Evolutionary conservation across 2,329 filamentous ascomycete species (phyloP), one percentile per base, ranked within the genome.

Genomic region (Saccharata proteae): DNA sequence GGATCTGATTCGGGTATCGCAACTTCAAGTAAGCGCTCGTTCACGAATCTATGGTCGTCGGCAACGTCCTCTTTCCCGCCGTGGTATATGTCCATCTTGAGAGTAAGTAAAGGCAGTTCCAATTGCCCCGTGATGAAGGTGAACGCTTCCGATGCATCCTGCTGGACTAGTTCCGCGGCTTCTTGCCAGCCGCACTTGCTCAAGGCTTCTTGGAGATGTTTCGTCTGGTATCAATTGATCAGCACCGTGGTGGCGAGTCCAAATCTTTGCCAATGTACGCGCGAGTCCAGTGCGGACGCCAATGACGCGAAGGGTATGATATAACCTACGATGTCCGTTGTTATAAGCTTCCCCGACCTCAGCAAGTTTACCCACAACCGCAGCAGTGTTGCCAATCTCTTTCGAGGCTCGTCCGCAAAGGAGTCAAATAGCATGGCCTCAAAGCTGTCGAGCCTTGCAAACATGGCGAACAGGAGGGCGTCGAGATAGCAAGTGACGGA

Each of bases 131-230:
- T 93, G 40, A 98, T 85, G 52, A 94, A 94, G 0, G 78, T 82
- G 51, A 96, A 96, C 1, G 86, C 86, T 56, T 98, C 90, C 0
- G 90, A 94, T 0, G 84, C 83, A 54, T 98, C 90, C 57, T 98
- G 90, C 49, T 96, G 90, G 43, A 77, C 71, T n/a, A 82, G 51
- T 35, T 71, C 58, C 14, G 71, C 69, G 27, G 86, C 86, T 36
- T 92, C 85, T 43, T 70, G 61, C 90, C 90, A 96, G 4, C 88
- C 90, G 51, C 86, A 94, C 32, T 77, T 78, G 12, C 79, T 77
- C 22, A 96, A 57, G 7, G 84, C 68, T 23, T 88, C 74, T 55
- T 94, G 86, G 10, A 98, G 68, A 41, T 84, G 67, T 53, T 80
- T 71, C 6, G 83, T 93, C 80, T 88, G 44, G 13, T n/a, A 11